A percentile compares a stretch with the other conserved stretches of the same genome.
These are phyloP conservation scores for Camptophora hylomeconis DNA, from an alignment of 2,329 filamentous ascomycete species.

Conservation along the genomic window DNA sequence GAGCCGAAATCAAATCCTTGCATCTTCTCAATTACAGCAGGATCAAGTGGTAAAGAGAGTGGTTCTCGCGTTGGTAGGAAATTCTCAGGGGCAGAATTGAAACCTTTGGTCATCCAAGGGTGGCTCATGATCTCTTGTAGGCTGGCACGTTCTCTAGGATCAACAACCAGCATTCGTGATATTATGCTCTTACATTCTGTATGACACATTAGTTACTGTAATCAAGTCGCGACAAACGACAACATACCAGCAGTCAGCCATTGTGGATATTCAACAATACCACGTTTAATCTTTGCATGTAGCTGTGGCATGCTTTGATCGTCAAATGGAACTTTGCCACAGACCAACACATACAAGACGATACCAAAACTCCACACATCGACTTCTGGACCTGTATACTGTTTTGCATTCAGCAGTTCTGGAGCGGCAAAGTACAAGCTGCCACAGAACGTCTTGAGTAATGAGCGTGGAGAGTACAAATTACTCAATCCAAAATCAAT, in stretches of 20 bases:
- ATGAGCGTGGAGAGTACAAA: conserved; percentile 70
- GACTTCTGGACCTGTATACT: conserved; percentile 92
- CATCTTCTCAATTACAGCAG: conserved; percentile 79
- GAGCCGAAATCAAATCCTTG: conserved; percentile 95
- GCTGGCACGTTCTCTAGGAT: conserved; percentile 73
- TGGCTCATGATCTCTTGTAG: conserved; percentile 89
- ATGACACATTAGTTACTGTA: conserved; percentile 10
- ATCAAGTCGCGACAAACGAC: conserved; percentile 3
- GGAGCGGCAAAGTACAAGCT: conserved; percentile 96
- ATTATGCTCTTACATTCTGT: conserved; percentile 88
- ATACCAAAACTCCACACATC: conserved; percentile 99
- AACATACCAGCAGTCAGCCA: conserved; percentile 77
- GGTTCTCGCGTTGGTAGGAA: conserved; percentile 74
- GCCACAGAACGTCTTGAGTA: conserved; percentile 93
- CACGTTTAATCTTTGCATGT: conserved; percentile 98
- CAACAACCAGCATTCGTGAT: conserved; percentile 88
- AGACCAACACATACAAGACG: conserved; percentile 91
- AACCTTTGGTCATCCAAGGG: conserved; percentile 92
- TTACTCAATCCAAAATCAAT: conserved; percentile 98
- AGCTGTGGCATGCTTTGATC: conserved; percentile 98
- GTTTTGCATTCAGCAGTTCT: conserved; percentile 81
- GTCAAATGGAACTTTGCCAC: conserved; percentile 95
- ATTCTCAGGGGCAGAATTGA: conserved; percentile 75
- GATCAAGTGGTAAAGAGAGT: conserved; percentile 69
- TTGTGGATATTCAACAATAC: conserved; percentile 84